These are phyloP conservation scores for Cercophora scortea DNA, from an alignment of 495 filamentous ascomycete genomes.

Conservation along the genomic window DNA sequence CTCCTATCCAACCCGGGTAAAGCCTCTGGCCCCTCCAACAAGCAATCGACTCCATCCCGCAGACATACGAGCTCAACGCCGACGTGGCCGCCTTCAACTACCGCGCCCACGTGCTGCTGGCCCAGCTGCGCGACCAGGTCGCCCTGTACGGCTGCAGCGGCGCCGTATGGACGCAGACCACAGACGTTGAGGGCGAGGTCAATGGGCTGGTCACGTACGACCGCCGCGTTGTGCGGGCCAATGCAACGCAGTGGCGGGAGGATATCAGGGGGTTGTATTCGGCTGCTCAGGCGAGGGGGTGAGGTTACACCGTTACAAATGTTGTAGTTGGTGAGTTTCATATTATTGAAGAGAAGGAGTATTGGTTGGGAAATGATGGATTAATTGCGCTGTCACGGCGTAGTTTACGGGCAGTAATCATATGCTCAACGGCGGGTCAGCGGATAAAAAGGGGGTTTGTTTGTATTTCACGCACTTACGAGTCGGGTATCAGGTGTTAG, in stretches of 20 bases:
- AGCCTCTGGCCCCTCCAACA: constrained; percentile 49
- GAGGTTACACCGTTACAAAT: no score
- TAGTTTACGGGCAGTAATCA: no score
- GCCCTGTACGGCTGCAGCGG: constrained; percentile 50
- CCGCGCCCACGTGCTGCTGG: constrained; percentile 44
- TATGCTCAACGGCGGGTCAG: no score
- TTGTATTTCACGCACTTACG: no score
- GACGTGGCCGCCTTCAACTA: constrained; percentile 57
- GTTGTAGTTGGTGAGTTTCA: no score
- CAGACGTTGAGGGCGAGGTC: constrained; percentile 67
- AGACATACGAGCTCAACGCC: constrained; percentile 57
- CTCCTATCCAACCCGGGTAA: no score
- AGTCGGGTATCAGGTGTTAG: no score
- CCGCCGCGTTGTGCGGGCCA: constrained; percentile 43
- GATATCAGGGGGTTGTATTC: constrained; percentile 54
- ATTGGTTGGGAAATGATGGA: no score
- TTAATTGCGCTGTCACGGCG: no score
- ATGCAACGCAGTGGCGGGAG: constrained; percentile 49
- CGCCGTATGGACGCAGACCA: constrained; percentile 59
- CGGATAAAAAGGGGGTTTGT: no score
- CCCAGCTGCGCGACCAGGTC: constrained; percentile 51
- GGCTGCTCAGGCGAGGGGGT: constrained; percentile 31
- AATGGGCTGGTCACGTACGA: constrained; percentile 65
- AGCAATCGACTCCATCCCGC: constrained; percentile 49
- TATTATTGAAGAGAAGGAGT: no score